Evolutionary conservation across 2,329 filamentous ascomycete genomes (phyloP).

Genomic region (Ceratocystis eucalypticola): DNA sequence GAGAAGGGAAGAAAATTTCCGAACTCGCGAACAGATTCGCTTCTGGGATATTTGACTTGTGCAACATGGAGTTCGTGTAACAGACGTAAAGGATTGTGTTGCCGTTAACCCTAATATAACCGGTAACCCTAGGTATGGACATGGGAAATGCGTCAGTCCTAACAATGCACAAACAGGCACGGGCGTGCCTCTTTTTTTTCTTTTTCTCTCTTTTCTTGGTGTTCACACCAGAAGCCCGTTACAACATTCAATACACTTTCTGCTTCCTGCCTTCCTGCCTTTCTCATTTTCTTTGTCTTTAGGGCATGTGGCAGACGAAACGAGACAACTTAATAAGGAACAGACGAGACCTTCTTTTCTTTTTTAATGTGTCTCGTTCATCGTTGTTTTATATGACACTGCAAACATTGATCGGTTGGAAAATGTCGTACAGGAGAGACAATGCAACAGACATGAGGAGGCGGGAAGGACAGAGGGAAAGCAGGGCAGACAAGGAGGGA

Average conservation of each 20-base stretch:
- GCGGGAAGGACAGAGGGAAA: background rate
- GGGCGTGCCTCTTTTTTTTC: background rate
- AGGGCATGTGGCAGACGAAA: background rate
- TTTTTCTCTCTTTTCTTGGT: background rate
- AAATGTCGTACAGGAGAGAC: background rate
- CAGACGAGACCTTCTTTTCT: background rate
- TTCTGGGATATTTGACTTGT: constrained; percentile 7
- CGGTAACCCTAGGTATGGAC: background rate
- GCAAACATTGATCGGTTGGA: background rate
- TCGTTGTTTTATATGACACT: background rate
- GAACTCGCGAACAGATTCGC: background rate
- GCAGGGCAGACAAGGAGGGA: background rate
- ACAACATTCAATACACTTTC: no score
- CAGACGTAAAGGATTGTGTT: background rate
- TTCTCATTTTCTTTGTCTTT: background rate
- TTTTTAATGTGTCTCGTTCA: background rate
- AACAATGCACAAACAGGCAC: no score
- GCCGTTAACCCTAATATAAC: fast-evolving
- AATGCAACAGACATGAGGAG: background rate
- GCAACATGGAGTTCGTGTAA: background rate
- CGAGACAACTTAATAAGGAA: background rate
- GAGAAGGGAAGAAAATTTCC: background rate
- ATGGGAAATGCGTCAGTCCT: background rate
- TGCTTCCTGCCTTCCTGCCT: background rate
- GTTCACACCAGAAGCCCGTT: background rate